Percentiles rank a stretch among this genome's conserved stretches.
Conservation (phyloP, 2,329 filamentous ascomycete species). For the Fusarium foetens region DNA sequence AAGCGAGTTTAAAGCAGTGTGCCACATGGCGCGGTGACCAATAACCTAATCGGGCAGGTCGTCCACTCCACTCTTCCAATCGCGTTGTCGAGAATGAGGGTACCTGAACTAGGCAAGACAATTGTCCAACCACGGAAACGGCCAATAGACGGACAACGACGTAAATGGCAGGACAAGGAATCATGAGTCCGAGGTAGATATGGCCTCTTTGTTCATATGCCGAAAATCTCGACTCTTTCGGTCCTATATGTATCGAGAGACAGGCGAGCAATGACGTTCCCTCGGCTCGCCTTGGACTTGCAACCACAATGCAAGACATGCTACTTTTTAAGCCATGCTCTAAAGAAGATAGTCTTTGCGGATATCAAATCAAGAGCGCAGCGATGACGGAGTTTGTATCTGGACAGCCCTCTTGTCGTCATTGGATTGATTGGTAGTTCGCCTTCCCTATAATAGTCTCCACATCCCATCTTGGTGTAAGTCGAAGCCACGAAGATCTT, state of each 20-base stretch:
- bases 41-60: constrained; percentile 29
- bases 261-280: not conserved
- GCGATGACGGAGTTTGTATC: not conserved
- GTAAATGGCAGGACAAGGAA: constrained; percentile 15
- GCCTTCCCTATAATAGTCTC: not conserved
- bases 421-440: not conserved
- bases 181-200: not conserved
- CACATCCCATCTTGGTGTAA: constrained; percentile 8
- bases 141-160: not conserved
- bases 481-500: not conserved
- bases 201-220: not conserved
- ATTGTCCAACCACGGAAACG: constrained; percentile 20
- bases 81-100: constrained; percentile 18
- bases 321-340: not conserved
- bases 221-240: not conserved
- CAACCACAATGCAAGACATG: not conserved
- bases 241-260: not conserved
- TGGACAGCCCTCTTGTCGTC: not conserved
- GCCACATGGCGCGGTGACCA: constrained; percentile 13
- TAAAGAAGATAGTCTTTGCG: not conserved
- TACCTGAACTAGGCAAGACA: constrained; percentile 14
- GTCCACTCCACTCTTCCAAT: constrained; percentile 18
- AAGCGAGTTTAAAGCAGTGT: constrained; percentile 22
- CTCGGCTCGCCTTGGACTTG: not conserved
- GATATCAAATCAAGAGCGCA: not conserved